Conservation (phyloP, 768 basidiomycete species). For the Pisolithus orientalis region DNA sequence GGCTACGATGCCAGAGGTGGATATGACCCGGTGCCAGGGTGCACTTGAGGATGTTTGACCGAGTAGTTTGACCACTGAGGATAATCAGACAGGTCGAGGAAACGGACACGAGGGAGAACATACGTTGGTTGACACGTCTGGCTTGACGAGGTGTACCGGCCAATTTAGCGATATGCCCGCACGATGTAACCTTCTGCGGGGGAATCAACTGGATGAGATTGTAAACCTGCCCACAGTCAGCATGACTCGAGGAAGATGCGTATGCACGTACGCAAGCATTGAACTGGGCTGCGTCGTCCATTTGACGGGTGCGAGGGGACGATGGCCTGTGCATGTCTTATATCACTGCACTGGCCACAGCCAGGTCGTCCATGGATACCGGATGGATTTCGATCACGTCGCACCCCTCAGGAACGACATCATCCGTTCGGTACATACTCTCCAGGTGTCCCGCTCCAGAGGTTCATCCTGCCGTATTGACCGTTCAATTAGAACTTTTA, state of each 20-base stretch:
- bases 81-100: neutral
- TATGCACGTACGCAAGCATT: slow-evolving; percentile 11
- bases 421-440: too few species aligned
- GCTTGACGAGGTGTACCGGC: slow-evolving; percentile 71
- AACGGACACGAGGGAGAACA: neutral
- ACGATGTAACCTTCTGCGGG: slow-evolving; percentile 59
- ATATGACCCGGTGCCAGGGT: slow-evolving; percentile 76
- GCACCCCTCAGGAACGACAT: too few species aligned
- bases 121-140: slow-evolving; percentile 78
- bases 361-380: neutral
- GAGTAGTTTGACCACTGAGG: slow-evolving; percentile 64
- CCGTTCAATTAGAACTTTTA: too few species aligned
- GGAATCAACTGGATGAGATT: slow-evolving; percentile 63
- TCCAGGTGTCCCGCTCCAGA: too few species aligned
- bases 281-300: slow-evolving; percentile 12
- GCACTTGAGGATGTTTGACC: slow-evolving; percentile 53
- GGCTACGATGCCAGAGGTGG: slow-evolving; percentile 61
- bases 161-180: slow-evolving; percentile 73
- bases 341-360: neutral
- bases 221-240: slow-evolving; percentile 46
- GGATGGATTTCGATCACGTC: too few species aligned
- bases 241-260: neutral
- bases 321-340: neutral
- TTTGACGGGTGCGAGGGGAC: neutral
- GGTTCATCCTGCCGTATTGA: too few species aligned